Evolutionary conservation across 306 rosid species (phyloP).

Genomic region (Benincasa hispida): DNA sequence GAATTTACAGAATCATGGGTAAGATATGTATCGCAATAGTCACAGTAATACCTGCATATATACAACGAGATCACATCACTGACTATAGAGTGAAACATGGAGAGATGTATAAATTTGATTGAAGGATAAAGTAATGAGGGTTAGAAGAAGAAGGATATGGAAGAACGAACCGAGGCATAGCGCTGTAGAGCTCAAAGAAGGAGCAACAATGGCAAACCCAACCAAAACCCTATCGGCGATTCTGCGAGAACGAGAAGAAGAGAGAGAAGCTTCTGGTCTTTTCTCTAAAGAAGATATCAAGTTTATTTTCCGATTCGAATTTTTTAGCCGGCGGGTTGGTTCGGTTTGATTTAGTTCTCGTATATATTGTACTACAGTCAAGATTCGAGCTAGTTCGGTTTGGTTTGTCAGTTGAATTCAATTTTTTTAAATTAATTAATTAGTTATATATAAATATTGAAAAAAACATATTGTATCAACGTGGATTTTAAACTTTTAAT

Average conservation of each 20-base stretch:
- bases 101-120: not conserved
- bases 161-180: slow-evolving; percentile 13
- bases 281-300: too few relatives aligned
- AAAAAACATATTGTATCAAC: too few relatives aligned
- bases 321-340: too few relatives aligned
- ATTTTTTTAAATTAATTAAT: too few relatives aligned
- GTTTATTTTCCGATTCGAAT: too few relatives aligned
- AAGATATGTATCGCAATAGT: slow-evolving; percentile 75
- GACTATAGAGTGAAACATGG: not conserved
- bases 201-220: slow-evolving; percentile 7
- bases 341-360: too few relatives aligned
- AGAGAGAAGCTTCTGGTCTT: not conserved
- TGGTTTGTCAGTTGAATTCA: too few relatives aligned
- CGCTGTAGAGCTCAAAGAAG: not conserved
- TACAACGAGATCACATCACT: not conserved
- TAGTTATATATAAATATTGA: too few relatives aligned
- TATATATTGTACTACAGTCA: too few relatives aligned
- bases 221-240: slow-evolving; percentile 8
- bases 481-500: too few relatives aligned
- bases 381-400: too few relatives aligned
- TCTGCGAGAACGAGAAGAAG: not conserved
- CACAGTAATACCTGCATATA: slow-evolving; percentile 56
- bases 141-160: not conserved
- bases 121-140: not conserved
- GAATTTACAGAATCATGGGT: slow-evolving; percentile 71